Evolutionary conservation across 257 asterid species (phyloP).

Genomic region (Salvia hispanica): DNA sequence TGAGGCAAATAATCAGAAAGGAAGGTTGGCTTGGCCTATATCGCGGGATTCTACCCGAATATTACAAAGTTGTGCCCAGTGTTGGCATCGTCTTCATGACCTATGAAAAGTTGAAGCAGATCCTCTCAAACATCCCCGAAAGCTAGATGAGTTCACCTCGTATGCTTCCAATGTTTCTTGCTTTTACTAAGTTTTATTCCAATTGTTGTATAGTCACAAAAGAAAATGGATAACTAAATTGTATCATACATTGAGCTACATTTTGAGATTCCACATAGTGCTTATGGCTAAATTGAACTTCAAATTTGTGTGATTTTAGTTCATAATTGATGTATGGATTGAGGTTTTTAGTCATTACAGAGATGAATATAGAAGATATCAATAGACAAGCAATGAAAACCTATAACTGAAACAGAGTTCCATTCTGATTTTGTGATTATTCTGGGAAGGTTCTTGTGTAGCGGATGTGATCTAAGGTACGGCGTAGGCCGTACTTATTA

Average conservation of each 20-base stretch:
- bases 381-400: not conserved
- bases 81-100: slow-evolving; percentile 86
- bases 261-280: not conserved
- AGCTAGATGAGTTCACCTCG: slow-evolving; percentile 24
- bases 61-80: slow-evolving; percentile 81
- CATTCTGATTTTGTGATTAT: slow-evolving; percentile 24
- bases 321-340: not conserved
- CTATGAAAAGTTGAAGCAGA: slow-evolving; percentile 71
- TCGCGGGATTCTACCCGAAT: slow-evolving; percentile 81
- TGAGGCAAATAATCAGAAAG: slow-evolving; percentile 51
- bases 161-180: not conserved
- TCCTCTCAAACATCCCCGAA: slow-evolving; percentile 53
- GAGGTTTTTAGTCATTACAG: not conserved
- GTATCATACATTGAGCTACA: slow-evolving; percentile 26
- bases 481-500: slow-evolving; percentile 69
- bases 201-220: slow-evolving; percentile 22
- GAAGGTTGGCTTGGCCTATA: slow-evolving; percentile 73
- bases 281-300: not conserved
- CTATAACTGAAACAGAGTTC: not conserved
- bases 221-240: slow-evolving; percentile 13
- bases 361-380: not conserved
- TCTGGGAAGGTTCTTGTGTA: slow-evolving; percentile 66
- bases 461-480: slow-evolving; percentile 74
- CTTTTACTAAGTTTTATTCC: slow-evolving; percentile 3
- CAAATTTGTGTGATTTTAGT: not conserved